Percentiles rank a stretch among this genome's conserved stretches.
Evolutionary conservation across 768 basidiomycete species (phyloP).

Genomic region (Mycena floridula): DNA sequence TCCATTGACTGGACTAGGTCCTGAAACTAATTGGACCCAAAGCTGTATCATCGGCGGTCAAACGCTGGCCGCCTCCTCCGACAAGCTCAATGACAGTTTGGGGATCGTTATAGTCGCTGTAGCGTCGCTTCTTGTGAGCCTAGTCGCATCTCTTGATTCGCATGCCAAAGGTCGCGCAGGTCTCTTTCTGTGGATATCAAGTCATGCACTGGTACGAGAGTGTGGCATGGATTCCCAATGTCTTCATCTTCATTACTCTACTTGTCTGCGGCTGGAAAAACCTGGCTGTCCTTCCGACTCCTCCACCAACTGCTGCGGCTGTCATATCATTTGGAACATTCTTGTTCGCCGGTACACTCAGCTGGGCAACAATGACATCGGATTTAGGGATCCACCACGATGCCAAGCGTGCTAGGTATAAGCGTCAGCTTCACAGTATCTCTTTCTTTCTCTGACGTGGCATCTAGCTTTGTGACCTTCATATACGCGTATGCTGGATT

Average conservation of each 20-base stretch:
- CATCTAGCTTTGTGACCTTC: constrained; percentile 54
- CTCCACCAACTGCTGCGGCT: constrained; percentile 46
- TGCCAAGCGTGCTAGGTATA: constrained; percentile 50
- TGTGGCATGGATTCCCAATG: constrained; percentile 69
- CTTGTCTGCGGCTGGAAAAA: constrained; percentile 72
- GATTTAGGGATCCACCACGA: constrained; percentile 74
- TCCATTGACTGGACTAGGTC: constrained; percentile 48
- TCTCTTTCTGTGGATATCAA: constrained; percentile 54
- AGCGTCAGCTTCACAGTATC: constrained; percentile 2
- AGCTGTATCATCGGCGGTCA: constrained; percentile 22
- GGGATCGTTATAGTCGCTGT: constrained; percentile 77
- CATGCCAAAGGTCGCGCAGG: constrained; percentile 16
- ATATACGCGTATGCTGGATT: constrained; percentile 66
- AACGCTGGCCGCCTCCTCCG: not conserved
- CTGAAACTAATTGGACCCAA: constrained; percentile 36
- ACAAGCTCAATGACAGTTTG: constrained; percentile 37
- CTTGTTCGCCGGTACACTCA: constrained; percentile 68
- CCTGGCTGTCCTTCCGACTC: constrained; percentile 39
- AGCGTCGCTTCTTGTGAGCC: constrained; percentile 56
- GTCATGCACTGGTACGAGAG: constrained; percentile 62
- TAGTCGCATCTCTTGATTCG: constrained; percentile 11
- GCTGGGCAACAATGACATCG: constrained; percentile 53
- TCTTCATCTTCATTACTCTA: constrained; percentile 67
- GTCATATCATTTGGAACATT: constrained; percentile 65
- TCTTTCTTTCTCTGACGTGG: not conserved